These are phyloP conservation scores for Pelargonium cotyledonis DNA, from an alignment of 441 rosid species.

Conservation along the genomic window DNA sequence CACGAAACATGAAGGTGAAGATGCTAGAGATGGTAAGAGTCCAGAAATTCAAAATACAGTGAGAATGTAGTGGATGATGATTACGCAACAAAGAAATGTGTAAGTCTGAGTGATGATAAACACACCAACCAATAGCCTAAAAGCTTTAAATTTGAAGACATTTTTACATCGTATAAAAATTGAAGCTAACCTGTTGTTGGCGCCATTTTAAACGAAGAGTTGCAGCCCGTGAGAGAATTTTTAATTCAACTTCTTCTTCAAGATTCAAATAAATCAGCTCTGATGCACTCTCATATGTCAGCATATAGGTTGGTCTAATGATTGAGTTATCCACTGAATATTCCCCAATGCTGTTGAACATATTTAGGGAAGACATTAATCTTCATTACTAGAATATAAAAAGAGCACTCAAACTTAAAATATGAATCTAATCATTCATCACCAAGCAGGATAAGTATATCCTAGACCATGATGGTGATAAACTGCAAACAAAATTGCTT, in stretches of 20 bases:
- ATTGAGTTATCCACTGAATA: slow-evolving; percentile 66
- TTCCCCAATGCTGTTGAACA: slow-evolving; percentile 64
- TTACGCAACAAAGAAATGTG: neutral
- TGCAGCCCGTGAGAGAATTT: slow-evolving; percentile 76
- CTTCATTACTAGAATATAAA: neutral
- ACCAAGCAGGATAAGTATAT: neutral
- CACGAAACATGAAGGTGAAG: neutral
- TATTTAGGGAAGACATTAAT: neutral
- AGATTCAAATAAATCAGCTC: slow-evolving; percentile 83
- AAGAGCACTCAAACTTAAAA: neutral
- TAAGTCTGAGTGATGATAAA: neutral
- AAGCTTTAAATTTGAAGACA: neutral
- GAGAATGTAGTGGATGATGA: neutral
- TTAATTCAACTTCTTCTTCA: slow-evolving; percentile 80
- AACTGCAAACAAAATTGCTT: neutral
- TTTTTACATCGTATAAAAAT: neutral
- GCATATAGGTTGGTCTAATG: slow-evolving; percentile 89
- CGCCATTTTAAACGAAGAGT: slow-evolving; percentile 75
- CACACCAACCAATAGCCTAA: neutral
- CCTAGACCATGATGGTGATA: neutral
- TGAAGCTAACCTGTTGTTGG: slow-evolving; percentile 58
- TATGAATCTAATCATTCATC: neutral
- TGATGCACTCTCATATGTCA: slow-evolving; percentile 93
- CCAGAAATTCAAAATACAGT: neutral
- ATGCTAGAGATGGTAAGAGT: neutral